phyloP scores from a whole-genome alignment of 2,329 filamentous ascomycete genomes.

The Lasiodiplodia citricola region DNA sequence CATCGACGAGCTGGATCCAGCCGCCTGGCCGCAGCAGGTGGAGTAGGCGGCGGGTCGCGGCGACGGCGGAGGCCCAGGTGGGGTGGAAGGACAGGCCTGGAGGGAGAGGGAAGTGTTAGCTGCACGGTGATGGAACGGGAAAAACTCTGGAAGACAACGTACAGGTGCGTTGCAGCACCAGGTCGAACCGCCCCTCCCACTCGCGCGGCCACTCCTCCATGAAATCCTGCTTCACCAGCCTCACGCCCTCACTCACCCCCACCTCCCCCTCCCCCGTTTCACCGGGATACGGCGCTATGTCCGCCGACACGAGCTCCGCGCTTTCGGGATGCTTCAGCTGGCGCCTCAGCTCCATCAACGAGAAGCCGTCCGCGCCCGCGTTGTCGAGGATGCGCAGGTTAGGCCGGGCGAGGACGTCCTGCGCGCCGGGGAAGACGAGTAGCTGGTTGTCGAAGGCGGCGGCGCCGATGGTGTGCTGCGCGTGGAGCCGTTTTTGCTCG shows the following conservation, averaged over 20 bases:
- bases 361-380: not conserved
- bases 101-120: not conserved
- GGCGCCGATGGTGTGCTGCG: not conserved
- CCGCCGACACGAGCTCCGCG: not conserved
- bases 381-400: conserved; percentile 1
- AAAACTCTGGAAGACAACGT: not conserved
- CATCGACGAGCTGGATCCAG: conserved; percentile 8
- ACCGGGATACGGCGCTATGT: not conserved
- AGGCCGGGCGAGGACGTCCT: not conserved
- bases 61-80: not conserved
- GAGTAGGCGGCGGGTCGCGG: not conserved
- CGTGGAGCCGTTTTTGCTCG: not conserved
- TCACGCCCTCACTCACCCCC: not conserved
- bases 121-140: not conserved
- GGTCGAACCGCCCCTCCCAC: not conserved
- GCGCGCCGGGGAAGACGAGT: conserved; percentile 1
- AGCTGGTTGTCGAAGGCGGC: not conserved
- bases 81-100: not conserved
- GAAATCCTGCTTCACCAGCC: not conserved
- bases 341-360: not conserved
- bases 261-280: not conserved
- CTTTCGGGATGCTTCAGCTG: not conserved
- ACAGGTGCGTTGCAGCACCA: conserved; percentile 4
- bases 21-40: not conserved
- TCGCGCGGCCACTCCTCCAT: not conserved